These are phyloP conservation scores for Aspergillus baeticus DNA, from an alignment of 495 filamentous ascomycete genomes.

Conservation along the genomic window DNA sequence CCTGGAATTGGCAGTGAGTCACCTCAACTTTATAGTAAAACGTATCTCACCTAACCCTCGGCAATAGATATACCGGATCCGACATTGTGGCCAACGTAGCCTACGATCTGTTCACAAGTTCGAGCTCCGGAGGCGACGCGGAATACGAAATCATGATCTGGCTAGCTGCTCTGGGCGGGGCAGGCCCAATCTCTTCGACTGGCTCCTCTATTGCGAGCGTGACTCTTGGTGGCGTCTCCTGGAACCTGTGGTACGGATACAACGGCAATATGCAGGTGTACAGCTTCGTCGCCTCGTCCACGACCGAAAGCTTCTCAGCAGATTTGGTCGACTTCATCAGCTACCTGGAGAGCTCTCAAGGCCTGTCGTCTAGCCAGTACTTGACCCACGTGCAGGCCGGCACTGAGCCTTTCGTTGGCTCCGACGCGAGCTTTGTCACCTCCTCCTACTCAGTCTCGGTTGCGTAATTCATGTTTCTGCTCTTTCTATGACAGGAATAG, in stretches of 20 bases:
- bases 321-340: conserved; percentile 57
- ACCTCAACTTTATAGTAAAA: neutral
- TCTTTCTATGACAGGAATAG: neutral
- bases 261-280: conserved; percentile 59
- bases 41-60: neutral
- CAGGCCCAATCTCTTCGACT: conserved; percentile 60
- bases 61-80: conserved; percentile 53
- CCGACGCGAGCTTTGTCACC: conserved; percentile 32
- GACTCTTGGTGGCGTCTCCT: conserved; percentile 49
- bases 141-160: conserved; percentile 75
- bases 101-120: conserved; percentile 63
- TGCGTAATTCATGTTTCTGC: conserved; percentile 24
- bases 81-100: conserved; percentile 60
- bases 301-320: conserved; percentile 50
- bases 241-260: conserved; percentile 55
- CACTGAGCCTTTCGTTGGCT: conserved; percentile 55
- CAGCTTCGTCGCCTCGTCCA: conserved; percentile 55
- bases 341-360: conserved; percentile 52
- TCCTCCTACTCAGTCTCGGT: conserved; percentile 42
- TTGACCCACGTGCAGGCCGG: conserved; percentile 55
- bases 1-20: conserved; percentile 53
- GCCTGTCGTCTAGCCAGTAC: conserved; percentile 51
- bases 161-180: conserved; percentile 60
- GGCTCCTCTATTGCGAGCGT: conserved; percentile 53
- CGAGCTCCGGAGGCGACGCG: conserved; percentile 39